Evolutionary conservation across 108 stramenopile species (phyloP).

Genomic region (Cyclotella choctawhatcheeana): DNA sequence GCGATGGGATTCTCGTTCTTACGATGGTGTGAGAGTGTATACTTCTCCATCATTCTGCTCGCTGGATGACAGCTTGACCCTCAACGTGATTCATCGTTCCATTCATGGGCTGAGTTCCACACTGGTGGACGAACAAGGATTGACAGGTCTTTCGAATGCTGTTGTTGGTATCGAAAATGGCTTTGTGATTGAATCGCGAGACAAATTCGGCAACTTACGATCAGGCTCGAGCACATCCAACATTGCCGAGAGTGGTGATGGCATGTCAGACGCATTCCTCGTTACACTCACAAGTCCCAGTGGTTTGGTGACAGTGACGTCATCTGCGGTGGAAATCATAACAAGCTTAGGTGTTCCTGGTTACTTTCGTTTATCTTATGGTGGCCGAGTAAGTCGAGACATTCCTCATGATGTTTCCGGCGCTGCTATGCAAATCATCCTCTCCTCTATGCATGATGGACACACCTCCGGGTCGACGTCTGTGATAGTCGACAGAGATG

Average conservation of each 20-base stretch:
- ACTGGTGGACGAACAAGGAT: conserved; percentile 24
- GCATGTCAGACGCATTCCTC: conserved; percentile 73
- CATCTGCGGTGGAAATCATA: conserved; percentile 65
- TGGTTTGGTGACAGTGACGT: conserved; percentile 58
- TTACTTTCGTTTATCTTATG: conserved; percentile 65
- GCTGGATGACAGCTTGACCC: conserved; percentile 26
- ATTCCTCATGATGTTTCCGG: conserved; percentile 63
- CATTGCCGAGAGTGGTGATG: conserved; percentile 62
- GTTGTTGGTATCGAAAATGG: conserved; percentile 61
- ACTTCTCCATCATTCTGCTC: conserved; percentile 61
- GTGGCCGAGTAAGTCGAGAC: conserved; percentile 55
- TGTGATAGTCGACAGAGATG: conserved; percentile 34
- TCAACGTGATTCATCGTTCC: conserved; percentile 70
- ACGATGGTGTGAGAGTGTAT: conserved; percentile 66
- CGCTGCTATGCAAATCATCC: conserved; percentile 56
- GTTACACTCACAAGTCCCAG: conserved; percentile 58
- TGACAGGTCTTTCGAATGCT: conserved; percentile 57
- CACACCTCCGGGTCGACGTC: conserved; percentile 4
- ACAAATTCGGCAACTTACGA: conserved; percentile 83
- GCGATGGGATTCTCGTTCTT: conserved; percentile 55
- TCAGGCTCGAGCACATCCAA: conserved; percentile 53
- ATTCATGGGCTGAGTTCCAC: conserved; percentile 71
- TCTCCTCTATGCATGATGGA: conserved; percentile 44
- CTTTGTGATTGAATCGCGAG: conserved; percentile 68
- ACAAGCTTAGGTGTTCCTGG: conserved; percentile 26